Conservation (phyloP, 2,329 filamentous ascomycete genomes). For the Graphium sp. region DNA sequence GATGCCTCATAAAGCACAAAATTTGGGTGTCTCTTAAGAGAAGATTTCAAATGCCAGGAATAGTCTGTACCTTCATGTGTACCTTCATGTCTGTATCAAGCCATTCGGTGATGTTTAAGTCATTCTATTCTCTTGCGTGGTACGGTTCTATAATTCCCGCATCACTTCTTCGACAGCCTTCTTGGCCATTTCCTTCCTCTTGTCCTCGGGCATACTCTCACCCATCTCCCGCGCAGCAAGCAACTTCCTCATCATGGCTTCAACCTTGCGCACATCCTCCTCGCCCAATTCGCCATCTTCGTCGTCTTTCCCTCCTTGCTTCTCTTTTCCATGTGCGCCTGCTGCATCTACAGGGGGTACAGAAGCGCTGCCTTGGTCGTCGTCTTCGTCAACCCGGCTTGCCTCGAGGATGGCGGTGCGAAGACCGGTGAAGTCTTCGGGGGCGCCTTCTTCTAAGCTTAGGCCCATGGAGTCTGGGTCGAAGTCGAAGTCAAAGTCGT, state of each 20-base stretch:
- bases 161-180: constrained; percentile 48
- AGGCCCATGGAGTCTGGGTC: constrained; percentile 17
- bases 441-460: too few species aligned
- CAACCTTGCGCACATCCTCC: constrained; percentile 39
- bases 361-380: constrained; percentile 4
- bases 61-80: too few species aligned
- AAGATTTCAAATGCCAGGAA: too few species aligned
- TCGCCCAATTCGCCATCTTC: constrained; percentile 21
- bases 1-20: too few species aligned
- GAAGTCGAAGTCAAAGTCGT: constrained; percentile 10
- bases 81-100: too few species aligned
- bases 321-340: neutral
- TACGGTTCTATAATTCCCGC: constrained; percentile 28
- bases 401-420: constrained; percentile 32
- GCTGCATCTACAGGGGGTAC: constrained; percentile 5
- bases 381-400: constrained; percentile 9
- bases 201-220: constrained; percentile 40
- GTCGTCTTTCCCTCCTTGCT: constrained; percentile 5
- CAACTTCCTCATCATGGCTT: constrained; percentile 47
- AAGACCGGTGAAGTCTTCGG: constrained; percentile 33
- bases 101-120: too few species aligned
- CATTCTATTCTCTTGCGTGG: constrained; percentile 1
- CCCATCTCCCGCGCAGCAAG: constrained; percentile 43
- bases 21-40: too few species aligned
- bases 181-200: constrained; percentile 42